Evolutionary conservation across 192 early-diverging fungal genomes (phyloP).

Genomic region (Phlyctochytrium bullatum): DNA sequence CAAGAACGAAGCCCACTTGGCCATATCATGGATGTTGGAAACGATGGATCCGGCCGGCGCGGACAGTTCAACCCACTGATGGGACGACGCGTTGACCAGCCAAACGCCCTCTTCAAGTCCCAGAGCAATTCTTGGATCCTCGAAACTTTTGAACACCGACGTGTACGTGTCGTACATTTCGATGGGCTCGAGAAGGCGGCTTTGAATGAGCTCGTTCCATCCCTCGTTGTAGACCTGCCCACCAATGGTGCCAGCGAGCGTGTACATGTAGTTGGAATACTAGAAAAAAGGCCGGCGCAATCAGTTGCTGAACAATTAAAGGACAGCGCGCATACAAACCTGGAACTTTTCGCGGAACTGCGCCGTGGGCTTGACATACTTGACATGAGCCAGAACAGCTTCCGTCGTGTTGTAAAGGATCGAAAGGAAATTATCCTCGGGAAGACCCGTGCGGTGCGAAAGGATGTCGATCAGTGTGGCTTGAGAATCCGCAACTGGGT

Average conservation of each 20-base stretch:
- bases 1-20: neutral
- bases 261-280: constrained; percentile 7
- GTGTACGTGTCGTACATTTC: constrained; percentile 1
- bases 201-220: neutral
- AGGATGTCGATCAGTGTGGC: constrained; percentile 11
- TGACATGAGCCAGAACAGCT: neutral
- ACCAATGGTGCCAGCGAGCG: constrained; percentile 2
- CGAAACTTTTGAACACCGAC: neutral
- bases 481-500: neutral
- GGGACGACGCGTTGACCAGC: neutral
- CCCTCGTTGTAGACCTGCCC: neutral
- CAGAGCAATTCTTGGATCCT: neutral
- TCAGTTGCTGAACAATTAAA: too few relatives aligned
- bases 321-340: too few relatives aligned
- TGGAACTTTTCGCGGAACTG: constrained; percentile 5
- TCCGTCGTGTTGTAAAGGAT: neutral
- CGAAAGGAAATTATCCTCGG: neutral
- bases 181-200: neutral
- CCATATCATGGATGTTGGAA: neutral
- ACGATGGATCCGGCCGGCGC: neutral
- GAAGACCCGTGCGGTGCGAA: constrained; percentile 8
- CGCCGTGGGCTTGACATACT: neutral
- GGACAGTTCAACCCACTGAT: neutral
- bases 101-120: neutral
- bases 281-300: too few relatives aligned